These are phyloP conservation scores for Beta vulgaris DNA, from an alignment of 148 eudicot species.

Conservation along the genomic window DNA sequence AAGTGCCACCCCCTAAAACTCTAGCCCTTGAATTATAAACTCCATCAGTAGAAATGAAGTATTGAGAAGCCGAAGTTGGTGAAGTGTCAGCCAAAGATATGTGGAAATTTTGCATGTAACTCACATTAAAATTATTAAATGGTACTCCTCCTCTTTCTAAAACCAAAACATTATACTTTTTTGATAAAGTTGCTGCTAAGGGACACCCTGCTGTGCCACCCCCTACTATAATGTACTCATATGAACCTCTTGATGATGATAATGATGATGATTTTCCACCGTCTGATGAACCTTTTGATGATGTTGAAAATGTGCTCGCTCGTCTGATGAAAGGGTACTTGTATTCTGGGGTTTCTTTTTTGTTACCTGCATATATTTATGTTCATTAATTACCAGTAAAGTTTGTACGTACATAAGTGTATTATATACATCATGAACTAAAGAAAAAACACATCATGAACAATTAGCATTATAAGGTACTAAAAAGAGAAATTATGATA, in stretches of 20 bases:
- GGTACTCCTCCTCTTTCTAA: constrained; percentile 93
- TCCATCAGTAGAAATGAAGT: constrained; percentile 76
- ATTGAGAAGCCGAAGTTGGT: constrained; percentile 67
- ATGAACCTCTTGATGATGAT: constrained; percentile 12
- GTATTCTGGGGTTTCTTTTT: constrained; percentile 11
- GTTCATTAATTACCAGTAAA: background rate
- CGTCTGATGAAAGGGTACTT: constrained; percentile 52
- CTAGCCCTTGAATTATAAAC: constrained; percentile 81
- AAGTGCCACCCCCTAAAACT: constrained; percentile 83
- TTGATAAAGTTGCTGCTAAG: constrained; percentile 72
- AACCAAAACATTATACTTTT: constrained; percentile 58
- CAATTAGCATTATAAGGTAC: too few species aligned
- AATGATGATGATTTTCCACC: constrained; percentile 21
- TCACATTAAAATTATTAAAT: constrained; percentile 60
- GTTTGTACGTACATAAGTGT: too few species aligned
- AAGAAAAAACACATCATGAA: background rate
- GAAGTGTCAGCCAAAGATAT: constrained; percentile 73
- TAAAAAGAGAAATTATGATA: too few species aligned
- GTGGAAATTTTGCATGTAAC: constrained; percentile 72
- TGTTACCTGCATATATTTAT: constrained; percentile 33
- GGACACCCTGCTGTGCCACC: constrained; percentile 99
- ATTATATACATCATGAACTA: background rate
- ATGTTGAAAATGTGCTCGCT: constrained; percentile 50
- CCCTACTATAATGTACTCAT: constrained; percentile 84
- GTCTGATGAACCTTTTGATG: constrained; percentile 10